Evolutionary conservation across 2,329 filamentous ascomycete genomes (phyloP).

Genomic region (Coniochaeta prunicola): DNA sequence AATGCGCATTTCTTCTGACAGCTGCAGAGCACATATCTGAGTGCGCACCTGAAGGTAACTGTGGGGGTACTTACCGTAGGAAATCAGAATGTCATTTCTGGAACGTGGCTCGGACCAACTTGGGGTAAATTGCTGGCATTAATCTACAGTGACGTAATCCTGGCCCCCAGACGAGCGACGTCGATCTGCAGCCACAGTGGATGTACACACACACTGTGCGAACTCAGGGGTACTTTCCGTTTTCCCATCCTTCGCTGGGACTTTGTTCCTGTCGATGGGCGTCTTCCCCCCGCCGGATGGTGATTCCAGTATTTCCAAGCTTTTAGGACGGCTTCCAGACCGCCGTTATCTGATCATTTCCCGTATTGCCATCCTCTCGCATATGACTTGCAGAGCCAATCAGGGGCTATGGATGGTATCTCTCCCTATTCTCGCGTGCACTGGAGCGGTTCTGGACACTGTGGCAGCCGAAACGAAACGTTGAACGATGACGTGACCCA

Average conservation of each 20-base stretch:
- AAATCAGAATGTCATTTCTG: not conserved
- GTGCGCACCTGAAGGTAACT: too few relatives aligned
- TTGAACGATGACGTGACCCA: not conserved
- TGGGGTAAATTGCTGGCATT: not conserved
- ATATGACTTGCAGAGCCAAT: not conserved
- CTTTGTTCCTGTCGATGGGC: not conserved
- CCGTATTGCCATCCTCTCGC: not conserved
- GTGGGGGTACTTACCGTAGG: too few relatives aligned
- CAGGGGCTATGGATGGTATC: not conserved
- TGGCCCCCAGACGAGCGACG: not conserved
- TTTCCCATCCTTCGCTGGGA: not conserved
- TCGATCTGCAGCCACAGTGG: conserved; percentile 1
- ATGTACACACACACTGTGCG: not conserved
- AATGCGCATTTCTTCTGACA: too few relatives aligned
- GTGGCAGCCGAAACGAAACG: not conserved
- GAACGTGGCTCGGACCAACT: not conserved
- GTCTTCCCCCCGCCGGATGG: not conserved
- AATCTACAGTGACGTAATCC: conserved; percentile 1
- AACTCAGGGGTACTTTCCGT: not conserved
- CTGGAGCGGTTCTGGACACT: not conserved
- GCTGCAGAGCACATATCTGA: too few relatives aligned
- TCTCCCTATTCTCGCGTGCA: not conserved
- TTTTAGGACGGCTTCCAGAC: not conserved
- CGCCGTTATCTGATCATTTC: not conserved
- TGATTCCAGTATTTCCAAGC: not conserved